Evolutionary conservation across 305 asterid genomes (phyloP).

Genomic region (Coffea humblotiana): DNA sequence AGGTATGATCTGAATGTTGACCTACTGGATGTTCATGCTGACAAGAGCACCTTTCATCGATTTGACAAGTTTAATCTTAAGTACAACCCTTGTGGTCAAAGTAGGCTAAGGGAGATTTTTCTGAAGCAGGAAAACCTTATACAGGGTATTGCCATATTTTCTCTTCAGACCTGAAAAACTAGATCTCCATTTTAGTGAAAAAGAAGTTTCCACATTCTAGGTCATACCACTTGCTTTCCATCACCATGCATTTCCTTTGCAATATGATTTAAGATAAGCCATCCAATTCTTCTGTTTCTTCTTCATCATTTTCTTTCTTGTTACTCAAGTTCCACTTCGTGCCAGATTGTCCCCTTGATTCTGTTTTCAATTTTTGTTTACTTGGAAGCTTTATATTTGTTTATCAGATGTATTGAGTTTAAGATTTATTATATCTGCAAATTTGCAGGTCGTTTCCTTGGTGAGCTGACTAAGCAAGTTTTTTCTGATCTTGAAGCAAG

Average conservation of each 20-base stretch:
- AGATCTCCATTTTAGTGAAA: neutral
- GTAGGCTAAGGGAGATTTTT: slow-evolving; percentile 96
- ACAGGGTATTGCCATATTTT: slow-evolving; percentile 63
- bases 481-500: slow-evolving; percentile 79
- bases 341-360: neutral
- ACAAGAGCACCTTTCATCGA: slow-evolving; percentile 99
- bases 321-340: neutral
- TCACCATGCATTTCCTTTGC: neutral
- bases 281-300: neutral
- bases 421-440: neutral
- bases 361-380: neutral
- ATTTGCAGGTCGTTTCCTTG: slow-evolving; percentile 90
- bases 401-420: neutral
- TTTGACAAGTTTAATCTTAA: slow-evolving; percentile 97
- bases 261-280: neutral
- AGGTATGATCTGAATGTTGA: slow-evolving; percentile 98
- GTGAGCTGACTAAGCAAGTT: slow-evolving; percentile 98
- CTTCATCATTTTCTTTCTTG: neutral
- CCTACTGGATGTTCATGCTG: slow-evolving; percentile 97
- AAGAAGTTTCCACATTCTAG: neutral
- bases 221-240: neutral
- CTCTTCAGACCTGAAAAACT: neutral
- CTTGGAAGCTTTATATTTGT: neutral
- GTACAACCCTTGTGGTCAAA: slow-evolving; percentile 99
- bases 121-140: slow-evolving; percentile 99